Conservation (phyloP, 768 basidiomycete species). For the Mycena polygramma region DNA sequence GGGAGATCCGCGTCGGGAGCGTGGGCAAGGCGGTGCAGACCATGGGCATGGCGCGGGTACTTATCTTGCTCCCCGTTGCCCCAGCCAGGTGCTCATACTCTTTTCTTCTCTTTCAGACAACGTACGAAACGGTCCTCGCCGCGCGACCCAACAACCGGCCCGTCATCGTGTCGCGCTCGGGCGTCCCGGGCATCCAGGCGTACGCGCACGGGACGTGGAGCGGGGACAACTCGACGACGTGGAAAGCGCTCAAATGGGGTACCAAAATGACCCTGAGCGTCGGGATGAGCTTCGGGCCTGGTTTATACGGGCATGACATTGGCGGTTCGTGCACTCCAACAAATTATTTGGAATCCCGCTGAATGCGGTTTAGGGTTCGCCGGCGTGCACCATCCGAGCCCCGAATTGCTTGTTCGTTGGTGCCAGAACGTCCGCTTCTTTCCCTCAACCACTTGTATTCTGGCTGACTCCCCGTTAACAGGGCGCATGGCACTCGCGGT, state of each 20-base stretch:
- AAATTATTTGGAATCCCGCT: not conserved
- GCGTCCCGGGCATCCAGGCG: slow-evolving; percentile 37
- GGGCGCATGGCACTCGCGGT: slow-evolving; percentile 39
- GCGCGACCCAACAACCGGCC: slow-evolving; percentile 36
- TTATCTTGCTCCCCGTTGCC: not conserved
- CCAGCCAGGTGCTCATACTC: not conserved
- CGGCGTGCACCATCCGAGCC: slow-evolving; percentile 36
- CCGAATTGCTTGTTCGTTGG: slow-evolving; percentile 37
- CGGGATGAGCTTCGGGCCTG: slow-evolving; percentile 38
- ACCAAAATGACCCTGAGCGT: slow-evolving; percentile 40
- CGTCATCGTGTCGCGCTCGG: slow-evolving; percentile 38
- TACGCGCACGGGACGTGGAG: slow-evolving; percentile 39
- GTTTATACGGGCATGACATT: slow-evolving; percentile 38
- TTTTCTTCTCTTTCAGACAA: slow-evolving; percentile 13
- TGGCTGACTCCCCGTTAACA: slow-evolving; percentile 15
- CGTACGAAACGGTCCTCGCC: slow-evolving; percentile 34
- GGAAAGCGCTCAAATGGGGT: slow-evolving; percentile 38
- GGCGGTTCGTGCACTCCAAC: slow-evolving; percentile 20
- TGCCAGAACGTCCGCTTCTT: slow-evolving; percentile 34
- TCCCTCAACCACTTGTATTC: not conserved
- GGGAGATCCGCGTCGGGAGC: slow-evolving; percentile 36
- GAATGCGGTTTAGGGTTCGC: slow-evolving; percentile 23
- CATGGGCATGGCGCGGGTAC: slow-evolving; percentile 38
- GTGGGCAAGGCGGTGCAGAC: slow-evolving; percentile 38
- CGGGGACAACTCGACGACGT: slow-evolving; percentile 39